Percentiles rank a stretch among this genome's conserved stretches.
Conservation (phyloP, 1,139 yeast genomes). For the Arxiozyma bovina region DNA sequence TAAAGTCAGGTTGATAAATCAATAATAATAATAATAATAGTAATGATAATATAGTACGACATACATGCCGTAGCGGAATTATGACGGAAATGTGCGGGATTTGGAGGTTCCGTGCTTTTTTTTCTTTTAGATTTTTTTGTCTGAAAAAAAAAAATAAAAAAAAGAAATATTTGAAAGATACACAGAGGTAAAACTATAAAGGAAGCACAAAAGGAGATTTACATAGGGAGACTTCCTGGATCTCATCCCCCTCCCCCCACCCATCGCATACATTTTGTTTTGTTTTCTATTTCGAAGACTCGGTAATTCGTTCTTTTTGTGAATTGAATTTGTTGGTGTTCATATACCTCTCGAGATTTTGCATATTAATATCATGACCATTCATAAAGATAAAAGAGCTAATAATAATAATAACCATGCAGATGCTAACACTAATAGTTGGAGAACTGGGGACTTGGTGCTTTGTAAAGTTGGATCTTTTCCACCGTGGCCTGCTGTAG, state of each 20-base stretch:
- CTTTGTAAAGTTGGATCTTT: slow-evolving; percentile 31
- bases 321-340: no score
- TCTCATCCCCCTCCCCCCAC: no score
- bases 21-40: no score
- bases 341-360: background rate
- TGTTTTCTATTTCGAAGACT: no score
- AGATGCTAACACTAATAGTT: slow-evolving; percentile 6
- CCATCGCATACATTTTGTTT: background rate
- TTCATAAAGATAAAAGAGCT: background rate
- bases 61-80: no score
- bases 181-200: background rate
- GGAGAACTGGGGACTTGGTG: slow-evolving; percentile 31
- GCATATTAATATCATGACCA: background rate
- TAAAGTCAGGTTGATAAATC: no score
- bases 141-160: no score
- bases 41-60: no score
- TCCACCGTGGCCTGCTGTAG: slow-evolving; percentile 35
- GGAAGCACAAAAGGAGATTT: background rate
- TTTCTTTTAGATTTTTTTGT: no score
- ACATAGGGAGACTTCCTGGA: background rate
- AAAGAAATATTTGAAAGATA: no score
- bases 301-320: no score
- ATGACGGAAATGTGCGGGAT: no score
- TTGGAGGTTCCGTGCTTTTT: background rate
- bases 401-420: slow-evolving; percentile 7